These are phyloP conservation scores for Macrophomina tecta DNA, from an alignment of 2,329 filamentous ascomycete species.

Conservation along the genomic window DNA sequence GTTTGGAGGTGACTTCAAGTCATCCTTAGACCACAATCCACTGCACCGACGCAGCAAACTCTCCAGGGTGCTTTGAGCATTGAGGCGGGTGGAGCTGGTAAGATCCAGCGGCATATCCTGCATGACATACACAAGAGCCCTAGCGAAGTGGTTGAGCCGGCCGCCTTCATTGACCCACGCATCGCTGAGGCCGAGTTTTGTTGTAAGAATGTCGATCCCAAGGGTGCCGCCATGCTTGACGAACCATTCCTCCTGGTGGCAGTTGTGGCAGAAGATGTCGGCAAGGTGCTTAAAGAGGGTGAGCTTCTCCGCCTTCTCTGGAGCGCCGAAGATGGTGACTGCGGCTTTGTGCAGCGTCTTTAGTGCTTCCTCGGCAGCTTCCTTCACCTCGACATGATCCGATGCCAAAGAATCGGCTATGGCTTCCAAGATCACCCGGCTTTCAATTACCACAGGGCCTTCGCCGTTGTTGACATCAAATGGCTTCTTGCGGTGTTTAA, in stretches of 20 bases:
- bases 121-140: slow-evolving; percentile 94
- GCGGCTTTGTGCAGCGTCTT: slow-evolving; percentile 78
- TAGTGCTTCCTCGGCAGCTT: slow-evolving; percentile 81
- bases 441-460: slow-evolving; percentile 84
- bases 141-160: slow-evolving; percentile 85
- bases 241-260: slow-evolving; percentile 98
- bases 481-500: slow-evolving; percentile 75
- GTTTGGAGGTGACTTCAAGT: slow-evolving; percentile 64
- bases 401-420: slow-evolving; percentile 90
- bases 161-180: slow-evolving; percentile 71
- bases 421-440: slow-evolving; percentile 84
- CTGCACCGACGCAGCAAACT: slow-evolving; percentile 79
- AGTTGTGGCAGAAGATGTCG: slow-evolving; percentile 88
- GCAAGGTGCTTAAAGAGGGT: slow-evolving; percentile 85
- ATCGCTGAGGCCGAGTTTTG: slow-evolving; percentile 83
- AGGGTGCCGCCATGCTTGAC: slow-evolving; percentile 91
- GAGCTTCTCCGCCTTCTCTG: slow-evolving; percentile 73
- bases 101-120: slow-evolving; percentile 97
- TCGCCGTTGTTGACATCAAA: slow-evolving; percentile 89
- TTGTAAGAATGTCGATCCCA: slow-evolving; percentile 87
- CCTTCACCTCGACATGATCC: slow-evolving; percentile 78
- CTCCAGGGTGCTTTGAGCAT: slow-evolving; percentile 83
- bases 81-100: slow-evolving; percentile 83
- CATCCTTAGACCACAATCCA: slow-evolving; percentile 79
- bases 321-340: slow-evolving; percentile 77